Base-by-base conservation (phyloP, 2,329 filamentous ascomycete species). In the Beauveria bassiana region DNA sequence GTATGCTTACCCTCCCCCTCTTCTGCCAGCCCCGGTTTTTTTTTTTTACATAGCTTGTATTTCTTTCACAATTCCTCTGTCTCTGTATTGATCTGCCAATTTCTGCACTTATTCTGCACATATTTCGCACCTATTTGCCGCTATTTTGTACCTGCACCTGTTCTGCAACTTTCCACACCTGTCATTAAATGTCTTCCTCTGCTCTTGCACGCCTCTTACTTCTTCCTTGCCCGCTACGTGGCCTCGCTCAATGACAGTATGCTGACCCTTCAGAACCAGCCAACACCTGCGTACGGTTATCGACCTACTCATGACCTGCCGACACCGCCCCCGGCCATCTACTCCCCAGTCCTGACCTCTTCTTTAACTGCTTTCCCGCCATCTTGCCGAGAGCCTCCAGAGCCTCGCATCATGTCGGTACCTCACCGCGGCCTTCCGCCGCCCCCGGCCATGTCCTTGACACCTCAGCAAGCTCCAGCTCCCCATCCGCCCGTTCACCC, bases 341-440 rank as follows among this genome's bases (percentile, higher is more conserved):
- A 76, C 75, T 72, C 75, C 67, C 80, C 79, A 66, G 76, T 78
- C 69, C 76, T 78, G 67, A 70, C 38, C 31, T 45, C 18, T 22
- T 60, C 38, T 7, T 60, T 40, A 40, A 60, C 12, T 5, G 22
- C 47, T 6, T 42, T 18, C 18, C 28, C 38, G 47, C 38, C 72
- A 62, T 69, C 71, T 52, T 73, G 70, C 20, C 75, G 74, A 68
- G 70, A 74, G 68, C 78, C 76, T 69, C 73, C 77, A 62, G 71
- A 74, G 63, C 72, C 73, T 67, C 75, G 78, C 74, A 75, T 74
- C 70, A 88, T 88, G 85, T 85, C 85, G 68, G 82, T 80, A 66
- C 80, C 83, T 70, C 85, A 85, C 73, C 81, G 85, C 72, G 82
- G 81, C 68, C 74, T 88, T 74, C 86, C 86, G 69, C 81, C 81